phyloP scores from a whole-genome alignment of 257 asterid species.

The Plantago ovata region DNA sequence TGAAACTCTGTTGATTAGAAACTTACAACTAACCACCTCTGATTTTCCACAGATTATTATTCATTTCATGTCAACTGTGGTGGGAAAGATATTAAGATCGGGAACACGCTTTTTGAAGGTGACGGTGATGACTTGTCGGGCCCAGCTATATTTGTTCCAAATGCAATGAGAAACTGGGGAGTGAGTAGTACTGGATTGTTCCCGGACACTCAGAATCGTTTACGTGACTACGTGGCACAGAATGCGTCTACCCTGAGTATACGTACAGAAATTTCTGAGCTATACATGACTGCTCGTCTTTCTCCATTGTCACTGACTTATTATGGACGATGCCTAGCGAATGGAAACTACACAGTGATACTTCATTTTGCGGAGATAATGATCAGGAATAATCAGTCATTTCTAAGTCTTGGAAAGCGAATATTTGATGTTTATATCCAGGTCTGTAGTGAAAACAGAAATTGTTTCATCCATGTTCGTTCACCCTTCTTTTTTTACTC shows the following conservation, averaged over 20 bases:
- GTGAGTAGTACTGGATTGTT: constrained; percentile 48
- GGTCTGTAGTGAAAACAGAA: constrained; percentile 24
- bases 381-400: constrained; percentile 43
- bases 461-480: not conserved
- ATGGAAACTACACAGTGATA: constrained; percentile 56
- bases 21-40: not conserved
- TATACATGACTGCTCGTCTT: constrained; percentile 44
- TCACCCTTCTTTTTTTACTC: not conserved
- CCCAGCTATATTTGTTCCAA: constrained; percentile 30
- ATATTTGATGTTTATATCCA: constrained; percentile 62
- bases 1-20: not conserved
- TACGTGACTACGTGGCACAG: constrained; percentile 22
- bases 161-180: constrained; percentile 40
- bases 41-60: constrained; percentile 33
- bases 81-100: constrained; percentile 24
- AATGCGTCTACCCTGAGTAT: constrained; percentile 44
- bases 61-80: constrained; percentile 56
- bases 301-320: constrained; percentile 56
- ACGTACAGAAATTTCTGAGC: constrained; percentile 28
- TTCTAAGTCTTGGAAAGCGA: constrained; percentile 55
- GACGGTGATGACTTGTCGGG: constrained; percentile 38
- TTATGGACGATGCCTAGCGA: constrained; percentile 60
- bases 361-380: constrained; percentile 64
- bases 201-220: constrained; percentile 17
- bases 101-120: constrained; percentile 32